Evolutionary conservation across 345 rosid genomes (phyloP).

Genomic region (Raphanus sativus): DNA sequence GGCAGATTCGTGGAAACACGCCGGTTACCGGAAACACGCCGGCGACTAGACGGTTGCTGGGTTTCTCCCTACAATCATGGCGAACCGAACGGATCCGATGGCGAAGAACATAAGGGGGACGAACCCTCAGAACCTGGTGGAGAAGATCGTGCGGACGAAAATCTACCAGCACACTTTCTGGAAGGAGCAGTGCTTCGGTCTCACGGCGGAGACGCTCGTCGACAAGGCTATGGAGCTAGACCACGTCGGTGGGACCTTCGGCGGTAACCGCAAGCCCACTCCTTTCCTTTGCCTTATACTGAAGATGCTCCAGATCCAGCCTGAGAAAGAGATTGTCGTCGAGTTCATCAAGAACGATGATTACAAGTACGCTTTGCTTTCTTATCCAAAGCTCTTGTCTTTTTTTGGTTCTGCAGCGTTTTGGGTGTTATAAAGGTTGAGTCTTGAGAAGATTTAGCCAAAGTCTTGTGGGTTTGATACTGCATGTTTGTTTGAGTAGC

Average conservation of each 20-base stretch:
- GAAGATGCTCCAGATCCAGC: constrained; percentile 96
- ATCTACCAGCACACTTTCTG: constrained; percentile 81
- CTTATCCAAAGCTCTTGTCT: background rate
- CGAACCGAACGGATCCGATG: constrained; percentile 85
- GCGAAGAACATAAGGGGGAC: constrained; percentile 88
- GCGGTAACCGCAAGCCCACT: constrained; percentile 84
- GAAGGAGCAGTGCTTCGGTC: constrained; percentile 94
- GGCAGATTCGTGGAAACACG: background rate
- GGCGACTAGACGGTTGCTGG: constrained; percentile 1
- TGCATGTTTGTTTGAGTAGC: background rate
- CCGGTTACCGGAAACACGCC: background rate
- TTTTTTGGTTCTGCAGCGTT: background rate
- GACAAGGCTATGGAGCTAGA: constrained; percentile 96
- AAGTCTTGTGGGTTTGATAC: background rate
- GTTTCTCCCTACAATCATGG: constrained; percentile 41
- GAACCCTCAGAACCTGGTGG: constrained; percentile 84
- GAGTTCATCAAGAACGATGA: constrained; percentile 92
- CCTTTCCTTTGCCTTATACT: constrained; percentile 79
- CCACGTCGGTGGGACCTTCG: constrained; percentile 78
- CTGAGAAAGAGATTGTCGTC: constrained; percentile 87
- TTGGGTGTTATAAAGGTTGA: background rate
- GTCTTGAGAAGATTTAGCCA: background rate
- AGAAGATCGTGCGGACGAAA: constrained; percentile 72
- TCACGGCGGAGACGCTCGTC: constrained; percentile 84
- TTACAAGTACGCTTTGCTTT: constrained; percentile 63